Evolutionary conservation across 176 grass and related monocot species (phyloP), one percentile per base, ranked within the genome.

Genomic region (Miscanthus lutarioriparius): DNA sequence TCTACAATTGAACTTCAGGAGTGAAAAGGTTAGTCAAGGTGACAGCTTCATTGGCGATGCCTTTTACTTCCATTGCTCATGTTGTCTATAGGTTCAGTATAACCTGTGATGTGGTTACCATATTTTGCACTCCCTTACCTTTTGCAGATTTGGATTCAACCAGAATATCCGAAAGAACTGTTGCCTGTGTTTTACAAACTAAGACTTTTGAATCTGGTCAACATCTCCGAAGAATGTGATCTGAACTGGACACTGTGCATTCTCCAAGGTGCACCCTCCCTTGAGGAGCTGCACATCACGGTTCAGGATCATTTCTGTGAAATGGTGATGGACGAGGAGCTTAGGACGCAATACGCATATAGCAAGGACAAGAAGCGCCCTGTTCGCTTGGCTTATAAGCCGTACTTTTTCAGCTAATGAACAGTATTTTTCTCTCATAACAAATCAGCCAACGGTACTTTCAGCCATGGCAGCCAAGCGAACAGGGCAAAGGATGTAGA

Each of bases 91-190:
- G 51, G 51, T 54, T 19, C 15, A 20, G 17, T 54, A 17, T 22
- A 54, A 22, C 17, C 51, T 7, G 6, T 54, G 6, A 2, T 22
- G 51, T 54, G 51, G 51, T 22, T 54, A 54, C 19, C 51, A 22
- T 54, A 54, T 54, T 20, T 22, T 7, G 17, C 51, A 54, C 51
- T 41, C 40, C 9, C 40, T 23, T 41, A n/a, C n/a, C n/a, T n/a
- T n/a, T 70, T 70, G 51, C 67, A 70, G 67, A 13, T 70, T 20
- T 70, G 67, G 67, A 19, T 23, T 70, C 67, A 23, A 41, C 67
- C 20, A 12, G 67, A 41, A 23, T 19, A 11, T 41, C 20, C 67
- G 10, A 70, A 70, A 70, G 40, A 10, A 41, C 40, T 41, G 8
- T 30, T 33, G 4, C 43, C 70, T 17, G 6, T 74, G 0, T 74